Conservation (phyloP, 305 asterid genomes). For the Ajuga reptans region DNA sequence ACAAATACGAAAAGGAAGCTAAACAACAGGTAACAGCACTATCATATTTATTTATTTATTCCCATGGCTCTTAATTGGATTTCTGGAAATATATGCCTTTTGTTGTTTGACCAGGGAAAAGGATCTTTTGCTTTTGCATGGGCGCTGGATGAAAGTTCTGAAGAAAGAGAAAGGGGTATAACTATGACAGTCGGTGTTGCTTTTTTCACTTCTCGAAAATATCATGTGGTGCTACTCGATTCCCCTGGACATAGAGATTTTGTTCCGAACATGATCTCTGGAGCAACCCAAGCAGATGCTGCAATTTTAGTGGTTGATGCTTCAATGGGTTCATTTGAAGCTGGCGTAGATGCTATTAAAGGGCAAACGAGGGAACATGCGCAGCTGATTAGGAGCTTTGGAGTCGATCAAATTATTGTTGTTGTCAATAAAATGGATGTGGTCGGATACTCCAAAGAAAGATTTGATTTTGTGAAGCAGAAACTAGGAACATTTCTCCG, state of each 20-base stretch:
- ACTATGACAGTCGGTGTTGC: constrained; percentile 98
- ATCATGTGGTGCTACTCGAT: constrained; percentile 82
- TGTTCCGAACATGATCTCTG: constrained; percentile 98
- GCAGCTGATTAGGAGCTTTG: constrained; percentile 87
- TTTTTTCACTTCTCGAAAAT: constrained; percentile 59
- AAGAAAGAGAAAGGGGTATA: constrained; percentile 98
- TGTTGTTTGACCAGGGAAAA: constrained; percentile 63
- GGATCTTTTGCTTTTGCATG: constrained; percentile 98
- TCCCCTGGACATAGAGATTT: constrained; percentile 97
- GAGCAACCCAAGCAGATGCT: constrained; percentile 99
- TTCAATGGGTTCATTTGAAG: constrained; percentile 84
- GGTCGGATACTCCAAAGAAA: constrained; percentile 71
- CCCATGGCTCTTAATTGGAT: constrained; percentile 21
- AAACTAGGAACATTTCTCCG: constrained; percentile 72
- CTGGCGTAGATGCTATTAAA: constrained; percentile 70
- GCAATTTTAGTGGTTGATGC: constrained; percentile 90
- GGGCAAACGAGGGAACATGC: constrained; percentile 97
- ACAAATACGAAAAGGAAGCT: constrained; percentile 82
- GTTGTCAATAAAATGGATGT: constrained; percentile 92
- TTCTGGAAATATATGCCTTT: constrained; percentile 13
- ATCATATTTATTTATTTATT: not conserved
- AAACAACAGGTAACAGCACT: constrained; percentile 52
- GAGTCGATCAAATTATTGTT: constrained; percentile 82
- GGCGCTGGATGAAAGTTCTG: constrained; percentile 97
- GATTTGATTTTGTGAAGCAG: constrained; percentile 67